Evolutionary conservation across 1,284 basidiomycete genomes (phyloP), one percentile per base, ranked within the genome.

Genomic region (Papiliotrema terrestris): DNA sequence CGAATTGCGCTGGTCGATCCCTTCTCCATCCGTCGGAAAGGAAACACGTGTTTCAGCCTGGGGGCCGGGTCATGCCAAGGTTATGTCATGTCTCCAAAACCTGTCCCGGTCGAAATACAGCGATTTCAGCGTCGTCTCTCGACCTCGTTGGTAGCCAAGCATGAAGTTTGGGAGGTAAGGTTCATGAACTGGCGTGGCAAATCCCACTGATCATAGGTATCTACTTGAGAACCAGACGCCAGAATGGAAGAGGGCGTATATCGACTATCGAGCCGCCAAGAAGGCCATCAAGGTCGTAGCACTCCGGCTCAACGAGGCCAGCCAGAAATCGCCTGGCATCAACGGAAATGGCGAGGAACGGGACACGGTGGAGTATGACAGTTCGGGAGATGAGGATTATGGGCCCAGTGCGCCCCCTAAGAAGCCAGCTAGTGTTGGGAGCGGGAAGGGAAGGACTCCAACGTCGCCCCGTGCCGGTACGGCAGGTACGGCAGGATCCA

Each of bases 241-340:
- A 3, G 76, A 77, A 55, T 77, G 76, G 76, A 74, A 73, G 55
- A 63, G 76, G 23, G 75, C 75, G 11, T 78, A 77, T 56, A 77
- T 78, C 59, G 73, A 78, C 58, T 78, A 78, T 59, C 69, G 72
- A 44, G 67, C 63, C 38, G 69, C 71, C 49, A 78, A 78, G 63
- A 78, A 78, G 59, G 60, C 62, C 19, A 75, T 78, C 67, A 78
- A 76, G 57, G 64, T 68, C 23, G 60, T 76, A 6, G 59, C 58
- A 3, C 44, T 48, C 2, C 63, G 72, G 3, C 42, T 73, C 42
- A 62, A 65, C 5, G 59, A 69, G 49, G 46, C 45, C 55, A 60
- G 38, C 54, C 50, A 29, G 47, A 55, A 25, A 17, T 41, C 29
- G 55, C 59, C 20, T 60, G 55, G 20, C 52, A 44, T n/a, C 51